Evolutionary conservation across 306 rosid species (phyloP).

Genomic region (Glycine latifolia): DNA sequence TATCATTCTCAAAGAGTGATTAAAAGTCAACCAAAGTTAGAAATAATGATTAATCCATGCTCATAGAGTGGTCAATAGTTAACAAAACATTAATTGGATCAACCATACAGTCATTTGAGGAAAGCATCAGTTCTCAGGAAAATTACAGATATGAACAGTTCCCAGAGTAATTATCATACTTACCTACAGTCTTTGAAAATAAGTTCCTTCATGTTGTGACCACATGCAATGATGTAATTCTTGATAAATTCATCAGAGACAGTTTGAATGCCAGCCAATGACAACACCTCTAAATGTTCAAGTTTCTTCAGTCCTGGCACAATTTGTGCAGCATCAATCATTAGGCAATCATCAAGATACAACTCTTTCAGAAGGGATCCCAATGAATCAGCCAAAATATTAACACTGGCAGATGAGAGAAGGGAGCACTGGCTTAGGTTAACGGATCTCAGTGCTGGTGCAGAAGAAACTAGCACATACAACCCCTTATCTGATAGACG

Average conservation of each 20-base stretch:
- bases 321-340: slow-evolving; percentile 54
- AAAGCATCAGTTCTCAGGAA: slow-evolving; percentile 21
- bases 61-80: not conserved
- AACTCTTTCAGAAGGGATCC: slow-evolving; percentile 76
- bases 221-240: slow-evolving; percentile 54
- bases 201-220: slow-evolving; percentile 79
- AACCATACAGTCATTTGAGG: not conserved
- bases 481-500: slow-evolving; percentile 79
- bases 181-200: slow-evolving; percentile 77
- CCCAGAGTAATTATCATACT: slow-evolving; percentile 39
- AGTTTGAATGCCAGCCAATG: slow-evolving; percentile 68
- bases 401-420: slow-evolving; percentile 65
- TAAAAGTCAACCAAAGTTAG: not conserved
- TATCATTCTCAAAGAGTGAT: not conserved
- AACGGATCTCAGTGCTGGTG: slow-evolving; percentile 73
- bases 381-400: slow-evolving; percentile 62
- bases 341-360: slow-evolving; percentile 75
- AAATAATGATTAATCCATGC: not conserved
- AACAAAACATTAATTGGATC: not conserved
- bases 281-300: slow-evolving; percentile 71
- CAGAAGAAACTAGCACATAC: slow-evolving; percentile 64
- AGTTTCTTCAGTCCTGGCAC: slow-evolving; percentile 64
- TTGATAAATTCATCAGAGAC: slow-evolving; percentile 64
- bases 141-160: slow-evolving; percentile 30
- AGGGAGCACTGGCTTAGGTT: slow-evolving; percentile 91